Conservation (phyloP, 805 yeast species). For the Lipomyces japonicus region DNA sequence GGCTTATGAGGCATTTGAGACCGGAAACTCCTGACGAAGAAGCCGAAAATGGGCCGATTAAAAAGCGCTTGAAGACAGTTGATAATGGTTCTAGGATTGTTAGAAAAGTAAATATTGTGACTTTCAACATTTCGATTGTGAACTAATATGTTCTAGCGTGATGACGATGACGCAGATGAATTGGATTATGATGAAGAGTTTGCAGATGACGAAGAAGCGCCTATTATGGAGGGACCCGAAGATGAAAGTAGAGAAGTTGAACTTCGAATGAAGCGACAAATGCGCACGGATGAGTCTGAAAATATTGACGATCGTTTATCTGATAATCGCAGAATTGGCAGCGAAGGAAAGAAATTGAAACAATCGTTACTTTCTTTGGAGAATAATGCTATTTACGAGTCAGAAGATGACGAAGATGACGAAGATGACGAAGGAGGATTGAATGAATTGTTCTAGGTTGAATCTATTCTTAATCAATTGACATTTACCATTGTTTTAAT, state of each 20-base stretch:
- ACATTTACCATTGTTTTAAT: too few species aligned
- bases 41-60: constrained; percentile 20
- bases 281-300: constrained; percentile 40
- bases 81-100: constrained; percentile 41
- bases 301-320: constrained; percentile 47
- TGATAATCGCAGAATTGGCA: constrained; percentile 75
- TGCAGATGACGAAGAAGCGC: constrained; percentile 98
- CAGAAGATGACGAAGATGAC: constrained; percentile 73
- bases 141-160: constrained; percentile 32
- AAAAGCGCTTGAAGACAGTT: constrained; percentile 47
- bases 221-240: constrained; percentile 91
- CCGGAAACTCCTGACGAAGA: constrained; percentile 32
- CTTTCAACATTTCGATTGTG: neutral
- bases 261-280: constrained; percentile 71
- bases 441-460: neutral
- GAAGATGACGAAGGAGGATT: constrained; percentile 17
- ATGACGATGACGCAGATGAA: constrained; percentile 82
- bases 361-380: constrained; percentile 82
- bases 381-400: constrained; percentile 79
- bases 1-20: constrained; percentile 84
- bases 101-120: constrained; percentile 11
- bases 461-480: neutral
- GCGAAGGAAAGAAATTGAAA: constrained; percentile 82
- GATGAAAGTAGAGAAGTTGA: constrained; percentile 92
- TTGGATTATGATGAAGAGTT: constrained; percentile 94